phyloP scores from a whole-genome alignment of 257 asterid genomes.

The Primulina tabacum region DNA sequence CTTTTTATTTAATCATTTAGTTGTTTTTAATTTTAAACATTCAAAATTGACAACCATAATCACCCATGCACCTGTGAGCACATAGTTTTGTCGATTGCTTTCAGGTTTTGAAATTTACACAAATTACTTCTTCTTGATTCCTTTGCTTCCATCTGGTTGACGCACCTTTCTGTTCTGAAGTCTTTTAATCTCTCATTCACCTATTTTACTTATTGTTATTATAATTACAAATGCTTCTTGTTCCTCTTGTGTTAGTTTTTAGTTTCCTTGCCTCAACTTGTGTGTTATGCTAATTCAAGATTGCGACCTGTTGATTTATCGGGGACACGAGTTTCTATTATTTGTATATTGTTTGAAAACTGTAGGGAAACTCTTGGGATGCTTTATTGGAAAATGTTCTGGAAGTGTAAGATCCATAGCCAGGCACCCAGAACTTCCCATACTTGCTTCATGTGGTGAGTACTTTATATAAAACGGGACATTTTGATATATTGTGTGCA shows the following conservation, averaged over 20 bases:
- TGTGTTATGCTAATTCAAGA: neutral
- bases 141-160: neutral
- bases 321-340: neutral
- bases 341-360: neutral
- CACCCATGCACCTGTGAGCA: neutral
- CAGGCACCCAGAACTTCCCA: slow-evolving; percentile 75
- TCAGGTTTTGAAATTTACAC: neutral
- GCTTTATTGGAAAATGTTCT: slow-evolving; percentile 84
- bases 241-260: neutral
- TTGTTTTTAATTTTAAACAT: neutral
- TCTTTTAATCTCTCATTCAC: slow-evolving; percentile 2
- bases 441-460: slow-evolving; percentile 95
- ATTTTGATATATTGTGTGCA: slow-evolving; percentile 1
- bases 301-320: neutral
- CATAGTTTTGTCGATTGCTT: neutral
- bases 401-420: slow-evolving; percentile 91
- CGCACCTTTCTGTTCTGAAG: neutral
- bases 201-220: neutral
- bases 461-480: slow-evolving; percentile 8
- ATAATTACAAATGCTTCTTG: neutral
- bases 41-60: neutral
- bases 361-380: slow-evolving; percentile 79
- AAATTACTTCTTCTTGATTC: neutral
- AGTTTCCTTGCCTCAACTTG: neutral
- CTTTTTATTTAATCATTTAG: neutral